Conservation (phyloP, 1,284 basidiomycete genomes). For the Agroathelia rolfsii region DNA sequence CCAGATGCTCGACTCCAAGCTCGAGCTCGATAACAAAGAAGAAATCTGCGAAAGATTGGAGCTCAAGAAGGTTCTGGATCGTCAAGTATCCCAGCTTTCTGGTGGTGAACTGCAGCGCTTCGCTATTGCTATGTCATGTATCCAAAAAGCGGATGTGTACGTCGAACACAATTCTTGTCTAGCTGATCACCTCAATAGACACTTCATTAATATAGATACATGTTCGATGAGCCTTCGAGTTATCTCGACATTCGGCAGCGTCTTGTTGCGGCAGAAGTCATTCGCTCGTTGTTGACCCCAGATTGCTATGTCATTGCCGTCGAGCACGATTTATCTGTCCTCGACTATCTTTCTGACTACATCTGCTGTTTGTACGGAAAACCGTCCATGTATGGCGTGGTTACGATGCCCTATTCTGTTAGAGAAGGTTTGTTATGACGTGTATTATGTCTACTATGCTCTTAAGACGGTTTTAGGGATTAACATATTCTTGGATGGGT, state of each 20-base stretch:
- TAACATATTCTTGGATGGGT: constrained; percentile 96
- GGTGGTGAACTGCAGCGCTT: constrained; percentile 96
- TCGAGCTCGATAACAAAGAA: constrained; percentile 79
- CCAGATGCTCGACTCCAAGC: constrained; percentile 84
- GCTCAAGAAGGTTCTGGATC: constrained; percentile 73
- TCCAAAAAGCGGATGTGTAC: constrained; percentile 85
- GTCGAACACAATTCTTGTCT: constrained; percentile 22
- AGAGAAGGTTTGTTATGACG: constrained; percentile 66
- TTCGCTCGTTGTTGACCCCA: constrained; percentile 73
- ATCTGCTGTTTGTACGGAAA: constrained; percentile 96
- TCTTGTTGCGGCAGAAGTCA: constrained; percentile 90
- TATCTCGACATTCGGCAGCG: constrained; percentile 95
- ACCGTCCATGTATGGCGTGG: constrained; percentile 94
- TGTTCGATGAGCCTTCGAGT: constrained; percentile 97
- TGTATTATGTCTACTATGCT: constrained; percentile 6
- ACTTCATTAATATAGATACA: constrained; percentile 60
- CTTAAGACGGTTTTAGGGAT: constrained; percentile 51
- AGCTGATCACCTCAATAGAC: constrained; percentile 7
- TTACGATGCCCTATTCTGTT: constrained; percentile 94
- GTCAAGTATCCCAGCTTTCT: constrained; percentile 79
- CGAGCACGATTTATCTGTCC: constrained; percentile 94
- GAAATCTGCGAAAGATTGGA: constrained; percentile 79
- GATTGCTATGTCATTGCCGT: constrained; percentile 91
- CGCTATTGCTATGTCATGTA: constrained; percentile 89
- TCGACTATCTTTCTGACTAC: constrained; percentile 96